phyloP scores from a whole-genome alignment of 371 early-diverging fungal species.

The Blastocladiella emersonii region DNA sequence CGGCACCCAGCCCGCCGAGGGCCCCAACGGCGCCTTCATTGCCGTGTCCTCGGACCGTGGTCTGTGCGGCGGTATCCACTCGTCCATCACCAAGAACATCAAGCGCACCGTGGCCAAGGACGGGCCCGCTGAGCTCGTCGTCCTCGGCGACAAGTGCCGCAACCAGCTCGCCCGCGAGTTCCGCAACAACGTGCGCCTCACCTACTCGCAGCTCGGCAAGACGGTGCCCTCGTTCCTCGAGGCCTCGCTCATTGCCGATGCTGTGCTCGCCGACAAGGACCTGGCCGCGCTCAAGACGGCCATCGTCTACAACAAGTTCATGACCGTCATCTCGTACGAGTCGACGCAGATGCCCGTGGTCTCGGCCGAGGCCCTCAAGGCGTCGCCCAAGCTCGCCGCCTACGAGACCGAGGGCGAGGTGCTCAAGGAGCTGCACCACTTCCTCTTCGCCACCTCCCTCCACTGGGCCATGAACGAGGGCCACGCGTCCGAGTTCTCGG shows the following conservation, averaged over 20 bases:
- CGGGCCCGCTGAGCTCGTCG: slow-evolving; percentile 30
- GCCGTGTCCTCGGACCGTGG: slow-evolving; percentile 93
- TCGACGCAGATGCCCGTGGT: slow-evolving; percentile 45
- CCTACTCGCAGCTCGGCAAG: slow-evolving; percentile 87
- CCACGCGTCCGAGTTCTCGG: slow-evolving; percentile 91
- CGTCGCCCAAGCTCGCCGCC: slow-evolving; percentile 66
- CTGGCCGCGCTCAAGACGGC: slow-evolving; percentile 44
- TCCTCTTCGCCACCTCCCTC: slow-evolving; percentile 79
- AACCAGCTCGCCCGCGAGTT: slow-evolving; percentile 65
- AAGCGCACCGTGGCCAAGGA: slow-evolving; percentile 45
- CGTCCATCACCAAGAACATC: slow-evolving; percentile 77
- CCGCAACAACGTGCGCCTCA: slow-evolving; percentile 53
- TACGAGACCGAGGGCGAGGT: slow-evolving; percentile 86
- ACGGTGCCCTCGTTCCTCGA: slow-evolving; percentile 78
- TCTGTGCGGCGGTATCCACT: slow-evolving; percentile 98
- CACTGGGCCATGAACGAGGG: slow-evolving; percentile 94
- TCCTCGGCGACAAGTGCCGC: slow-evolving; percentile 91
- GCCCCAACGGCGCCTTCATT: slow-evolving; percentile 49
- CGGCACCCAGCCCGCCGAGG: slow-evolving; percentile 47
- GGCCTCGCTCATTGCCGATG: slow-evolving; percentile 67
- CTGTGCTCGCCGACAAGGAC: slow-evolving; percentile 43
- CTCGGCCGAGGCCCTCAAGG: slow-evolving; percentile 54
- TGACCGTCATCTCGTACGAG: slow-evolving; percentile 88
- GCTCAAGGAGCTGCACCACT: slow-evolving; percentile 80
- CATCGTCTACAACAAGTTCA: slow-evolving; percentile 88